A percentile compares a stretch with the other conserved stretches of the same genome.
Conservation (phyloP, 345 rosid species). For the Boechera divaricarpa region DNA sequence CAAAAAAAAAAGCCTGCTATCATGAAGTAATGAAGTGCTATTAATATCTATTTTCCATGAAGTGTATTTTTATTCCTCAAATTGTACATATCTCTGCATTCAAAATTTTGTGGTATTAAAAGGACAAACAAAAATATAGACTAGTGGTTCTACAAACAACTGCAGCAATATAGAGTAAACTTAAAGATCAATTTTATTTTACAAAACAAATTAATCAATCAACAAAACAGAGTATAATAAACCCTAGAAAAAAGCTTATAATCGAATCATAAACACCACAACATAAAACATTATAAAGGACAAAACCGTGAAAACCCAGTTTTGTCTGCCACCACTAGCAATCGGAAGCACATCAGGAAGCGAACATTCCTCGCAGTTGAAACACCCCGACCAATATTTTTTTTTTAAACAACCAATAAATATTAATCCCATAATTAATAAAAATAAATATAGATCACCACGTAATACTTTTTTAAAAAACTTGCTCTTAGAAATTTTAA, state of each 20-base stretch:
- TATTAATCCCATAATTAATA: no score
- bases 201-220: constrained; percentile 39
- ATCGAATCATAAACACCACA: background rate
- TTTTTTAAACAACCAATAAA: no score
- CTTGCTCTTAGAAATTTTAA: no score
- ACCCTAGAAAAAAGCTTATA: constrained; percentile 19
- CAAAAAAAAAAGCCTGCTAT: no score
- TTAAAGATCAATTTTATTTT: constrained; percentile 18
- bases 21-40: no score
- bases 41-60: no score
- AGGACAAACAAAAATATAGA: background rate
- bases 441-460: no score
- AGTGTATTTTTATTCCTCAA: no score
- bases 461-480: no score
- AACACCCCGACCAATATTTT: constrained; percentile 8
- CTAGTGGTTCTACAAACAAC: background rate
- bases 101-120: background rate
- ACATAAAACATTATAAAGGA: constrained; percentile 5
- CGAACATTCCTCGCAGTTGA: constrained; percentile 92
- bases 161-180: constrained; percentile 5
- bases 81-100: background rate
- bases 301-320: constrained; percentile 26
- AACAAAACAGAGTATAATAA: constrained; percentile 13
- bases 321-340: constrained; percentile 46
- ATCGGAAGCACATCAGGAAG: constrained; percentile 70